A percentile compares a stretch with the other conserved stretches of the same genome.
Conservation (phyloP, 208 protist species). For the Wallacemonas sp. region DNA sequence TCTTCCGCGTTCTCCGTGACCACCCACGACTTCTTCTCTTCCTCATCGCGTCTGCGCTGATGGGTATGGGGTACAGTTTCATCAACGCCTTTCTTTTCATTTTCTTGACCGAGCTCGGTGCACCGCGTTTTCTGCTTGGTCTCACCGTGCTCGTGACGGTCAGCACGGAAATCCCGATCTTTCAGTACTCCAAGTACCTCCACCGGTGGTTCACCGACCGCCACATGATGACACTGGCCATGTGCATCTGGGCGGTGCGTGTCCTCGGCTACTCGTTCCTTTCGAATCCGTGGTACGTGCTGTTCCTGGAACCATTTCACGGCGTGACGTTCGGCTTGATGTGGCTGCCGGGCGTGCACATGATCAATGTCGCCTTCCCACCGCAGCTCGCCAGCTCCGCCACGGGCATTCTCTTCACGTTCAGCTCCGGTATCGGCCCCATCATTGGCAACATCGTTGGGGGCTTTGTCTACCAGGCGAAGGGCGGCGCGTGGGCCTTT, state of each 20-base stretch:
- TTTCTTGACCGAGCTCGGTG: slow-evolving; percentile 44
- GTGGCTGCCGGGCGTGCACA: slow-evolving; percentile 52
- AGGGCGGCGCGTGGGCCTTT: slow-evolving; percentile 55
- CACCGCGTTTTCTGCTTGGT: slow-evolving; percentile 42
- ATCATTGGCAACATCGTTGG: slow-evolving; percentile 52
- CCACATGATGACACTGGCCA: slow-evolving; percentile 50
- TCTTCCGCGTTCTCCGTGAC: slow-evolving; percentile 22
- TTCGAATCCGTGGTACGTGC: slow-evolving; percentile 51
- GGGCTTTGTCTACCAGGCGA: slow-evolving; percentile 44
- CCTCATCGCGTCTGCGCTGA: slow-evolving; percentile 36
- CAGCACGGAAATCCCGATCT: slow-evolving; percentile 73
- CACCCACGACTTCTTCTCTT: slow-evolving; percentile 41
- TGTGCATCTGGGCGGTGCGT: slow-evolving; percentile 47
- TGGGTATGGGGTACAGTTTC: slow-evolving; percentile 58
- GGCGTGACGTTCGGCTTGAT: slow-evolving; percentile 69
- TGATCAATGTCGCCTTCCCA: slow-evolving; percentile 42
- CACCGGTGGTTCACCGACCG: slow-evolving; percentile 35
- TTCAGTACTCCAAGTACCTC: slow-evolving; percentile 37
- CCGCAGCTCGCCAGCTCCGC: slow-evolving; percentile 41
- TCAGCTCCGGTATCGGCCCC: slow-evolving; percentile 49
- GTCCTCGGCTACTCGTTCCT: slow-evolving; percentile 60
- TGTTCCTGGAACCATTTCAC: slow-evolving; percentile 72
- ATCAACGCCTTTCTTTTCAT: slow-evolving; percentile 65
- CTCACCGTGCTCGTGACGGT: slow-evolving; percentile 58
- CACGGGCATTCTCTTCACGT: slow-evolving; percentile 53